A percentile compares a stretch with the other conserved stretches of the same genome.
phyloP scores from a whole-genome alignment of 2,329 filamentous ascomycete genomes.

The Talaromyces sp. region DNA sequence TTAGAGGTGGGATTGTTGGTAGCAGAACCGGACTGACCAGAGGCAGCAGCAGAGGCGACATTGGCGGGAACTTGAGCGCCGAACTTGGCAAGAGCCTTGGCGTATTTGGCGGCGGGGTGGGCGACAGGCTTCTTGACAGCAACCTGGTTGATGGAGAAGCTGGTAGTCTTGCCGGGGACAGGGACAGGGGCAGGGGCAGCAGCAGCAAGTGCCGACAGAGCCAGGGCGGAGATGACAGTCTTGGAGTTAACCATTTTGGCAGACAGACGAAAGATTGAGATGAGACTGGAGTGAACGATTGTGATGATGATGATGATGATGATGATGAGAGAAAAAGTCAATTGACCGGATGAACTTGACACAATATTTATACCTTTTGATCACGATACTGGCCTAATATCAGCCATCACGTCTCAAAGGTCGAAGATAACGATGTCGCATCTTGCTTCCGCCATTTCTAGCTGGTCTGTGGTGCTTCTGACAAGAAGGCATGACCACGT shows the following conservation, averaged over 20 bases:
- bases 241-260: slow-evolving; percentile 18
- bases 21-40: slow-evolving; percentile 25
- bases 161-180: slow-evolving; percentile 5
- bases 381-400: neutral
- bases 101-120: slow-evolving; percentile 15
- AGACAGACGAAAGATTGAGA: neutral
- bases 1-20: slow-evolving; percentile 42
- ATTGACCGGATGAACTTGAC: neutral
- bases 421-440: slow-evolving; percentile 14
- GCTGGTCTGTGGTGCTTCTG: neutral
- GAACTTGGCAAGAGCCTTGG: slow-evolving; percentile 16
- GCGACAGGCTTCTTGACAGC: slow-evolving; percentile 8
- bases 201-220: slow-evolving; percentile 14
- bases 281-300: neutral
- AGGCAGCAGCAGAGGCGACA: slow-evolving; percentile 12
- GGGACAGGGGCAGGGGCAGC: slow-evolving; percentile 15
- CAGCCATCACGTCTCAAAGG: neutral
- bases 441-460: neutral
- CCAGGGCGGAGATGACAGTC: slow-evolving; percentile 19
- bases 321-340: neutral
- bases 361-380: slow-evolving; percentile 6
- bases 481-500: neutral
- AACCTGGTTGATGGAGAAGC: slow-evolving; percentile 18
- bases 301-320: neutral
- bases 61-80: slow-evolving; percentile 4